Percentiles rank a stretch among this genome's conserved stretches.
Evolutionary conservation across 2,329 filamentous ascomycete species (phyloP).

Genomic region (Sphaerostilbella broomeana): DNA sequence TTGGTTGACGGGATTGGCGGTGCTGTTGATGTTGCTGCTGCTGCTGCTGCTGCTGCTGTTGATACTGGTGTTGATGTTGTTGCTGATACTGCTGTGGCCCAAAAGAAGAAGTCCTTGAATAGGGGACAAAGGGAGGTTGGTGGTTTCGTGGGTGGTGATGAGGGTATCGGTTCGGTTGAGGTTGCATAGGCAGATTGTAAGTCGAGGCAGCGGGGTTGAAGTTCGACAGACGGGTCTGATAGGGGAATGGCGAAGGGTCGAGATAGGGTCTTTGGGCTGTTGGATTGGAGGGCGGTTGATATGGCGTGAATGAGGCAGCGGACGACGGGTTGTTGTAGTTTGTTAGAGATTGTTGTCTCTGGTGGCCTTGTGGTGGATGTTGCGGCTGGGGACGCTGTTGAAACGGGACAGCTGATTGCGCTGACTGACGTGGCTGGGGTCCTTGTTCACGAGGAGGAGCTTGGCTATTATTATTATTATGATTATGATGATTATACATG

Average conservation of each 20-base stretch:
- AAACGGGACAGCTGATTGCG: background rate
- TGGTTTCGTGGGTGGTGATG: constrained; percentile 6
- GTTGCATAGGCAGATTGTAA: constrained; percentile 4
- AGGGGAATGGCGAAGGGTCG: constrained; percentile 15
- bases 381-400: background rate
- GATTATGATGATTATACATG: too few relatives aligned
- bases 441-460: background rate
- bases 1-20: constrained; percentile 1
- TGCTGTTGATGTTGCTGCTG: constrained; percentile 14
- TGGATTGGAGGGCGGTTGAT: constrained; percentile 10
- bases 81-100: constrained; percentile 12
- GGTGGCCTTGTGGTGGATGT: background rate
- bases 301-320: constrained; percentile 9
- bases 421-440: background rate
- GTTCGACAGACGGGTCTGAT: constrained; percentile 8
- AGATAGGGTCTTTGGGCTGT: constrained; percentile 15
- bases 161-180: constrained; percentile 10
- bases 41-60: constrained; percentile 17
- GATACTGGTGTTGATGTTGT: constrained; percentile 15
- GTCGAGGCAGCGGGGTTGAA: constrained; percentile 1
- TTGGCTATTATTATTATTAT: constrained; percentile 3
- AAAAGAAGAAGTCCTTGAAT: constrained; percentile 6
- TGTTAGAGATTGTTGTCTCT: background rate
- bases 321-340: background rate
- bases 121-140: constrained; percentile 5